Evolutionary conservation across 768 basidiomycete species (phyloP), one percentile per base, ranked within the genome.

Genomic region (Phaffia australis): DNA sequence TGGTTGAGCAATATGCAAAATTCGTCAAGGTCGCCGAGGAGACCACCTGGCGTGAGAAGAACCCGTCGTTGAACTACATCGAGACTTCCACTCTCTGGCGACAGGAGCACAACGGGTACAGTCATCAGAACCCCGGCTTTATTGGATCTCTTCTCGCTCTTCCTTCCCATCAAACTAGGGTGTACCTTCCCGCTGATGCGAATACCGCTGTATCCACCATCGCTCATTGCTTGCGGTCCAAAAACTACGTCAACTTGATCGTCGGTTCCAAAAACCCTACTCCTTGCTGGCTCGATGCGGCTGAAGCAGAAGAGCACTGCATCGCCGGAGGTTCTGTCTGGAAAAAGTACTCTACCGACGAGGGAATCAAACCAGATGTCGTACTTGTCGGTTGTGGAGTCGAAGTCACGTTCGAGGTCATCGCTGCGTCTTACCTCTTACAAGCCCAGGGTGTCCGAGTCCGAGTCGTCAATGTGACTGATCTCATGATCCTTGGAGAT

Each of bases 181-280:
- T 90, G 4, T 91, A 89, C 73, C 80, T 91, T 27, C 88, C 89
- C 0, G 88, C 91, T n/a, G 91, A 94, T 71, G 87, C 88, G 16
- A 92, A 93, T 74, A 87, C 87, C 72, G 84, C 87, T 78, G 77
- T 92, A 69, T 87, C 85, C 47, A 89, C 88, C 27, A 81, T 93
- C 64, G 82, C 86, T 3, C 91, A 93, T 75, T 90, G 88, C 71
- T 75, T 93, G 73, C 78, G 85, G 59, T 84, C 88, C 27, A 89
- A 87, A 79, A 86, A 89, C 76, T 91, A 91, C 18, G 51, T 54
- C 60, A 62, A 69, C 63, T 42, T 71, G 66, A 87, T 95, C 81
- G 88, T 92, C 47, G 89, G 89, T 29, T 87, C 85, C 75, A 93
- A 92, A 78, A 86, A 85, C 64, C 73, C 75, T 9, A 74, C 73